Base-by-base conservation (phyloP, 2,329 filamentous ascomycete species). In the Fusarium abutilonis region DNA sequence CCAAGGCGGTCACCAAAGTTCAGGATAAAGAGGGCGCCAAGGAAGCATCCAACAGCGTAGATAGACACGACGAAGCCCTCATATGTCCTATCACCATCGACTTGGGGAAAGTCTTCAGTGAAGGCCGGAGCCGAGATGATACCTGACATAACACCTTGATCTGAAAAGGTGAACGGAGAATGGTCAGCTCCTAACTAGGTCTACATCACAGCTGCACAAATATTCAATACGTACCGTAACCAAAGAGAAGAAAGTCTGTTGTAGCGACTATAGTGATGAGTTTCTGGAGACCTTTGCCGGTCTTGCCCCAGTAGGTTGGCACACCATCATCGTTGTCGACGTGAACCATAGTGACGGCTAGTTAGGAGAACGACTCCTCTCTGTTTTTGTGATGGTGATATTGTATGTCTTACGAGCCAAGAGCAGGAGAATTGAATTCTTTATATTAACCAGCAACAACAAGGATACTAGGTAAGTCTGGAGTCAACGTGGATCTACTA, bases 61-160 rank as follows among this genome's bases (percentile, higher is more conserved):
- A 78, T 78, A 14, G 81, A 80, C 5, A 82, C 79, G 6, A 80
- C 74, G 49, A 83, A 79, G n/a, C 78, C 79, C 32, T 83, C 79
- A 44, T 79, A 79, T 8, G 77, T 80, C 6, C 80, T 75, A 29
- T 80, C 78, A 6, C 53, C 56, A 74, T 80, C 35, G 73, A 77
- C 52, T 70, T 67, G 60, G 5, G 72, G 74, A 60, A 86, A 84
- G 32, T 79, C 76, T 42, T 79, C 53, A 52, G 80, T 80, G 72
- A 84, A 86, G 13, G 78, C 77, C 0, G 75, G 72, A 3, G 82
- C 79, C 17, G 79, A 79, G 60, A 84, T 83, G 64, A 85, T 81
- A 13, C 83, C 82, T 51, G 75, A 78, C 82, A 85, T 85, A 41
- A 81, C 79, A 64, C 80, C 78, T 74, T 81, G 83, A 62, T 86